These are phyloP conservation scores for Carex myosuroides DNA, from an alignment of 176 grass and related monocot genomes.

Conservation along the genomic window DNA sequence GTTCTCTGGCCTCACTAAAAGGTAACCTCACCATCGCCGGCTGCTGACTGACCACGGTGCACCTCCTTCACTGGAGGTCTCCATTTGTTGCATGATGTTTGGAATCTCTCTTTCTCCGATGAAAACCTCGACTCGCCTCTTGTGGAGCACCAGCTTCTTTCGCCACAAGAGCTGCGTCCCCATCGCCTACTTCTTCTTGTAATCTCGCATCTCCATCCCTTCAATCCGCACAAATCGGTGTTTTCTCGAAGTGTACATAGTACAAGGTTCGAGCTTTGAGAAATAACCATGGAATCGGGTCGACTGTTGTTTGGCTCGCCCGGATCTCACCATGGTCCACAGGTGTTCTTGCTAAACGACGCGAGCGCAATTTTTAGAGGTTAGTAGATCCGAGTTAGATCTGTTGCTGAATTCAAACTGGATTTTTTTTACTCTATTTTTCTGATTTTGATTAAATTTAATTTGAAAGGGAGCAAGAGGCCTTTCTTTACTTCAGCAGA, in stretches of 20 bases:
- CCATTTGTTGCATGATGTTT: slow-evolving; percentile 44
- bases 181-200: slow-evolving; percentile 78
- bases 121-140: slow-evolving; percentile 76
- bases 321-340: slow-evolving; percentile 38
- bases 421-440: neutral
- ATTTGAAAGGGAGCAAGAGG: slow-evolving; percentile 63
- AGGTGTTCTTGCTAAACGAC: slow-evolving; percentile 65
- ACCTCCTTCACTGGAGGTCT: slow-evolving; percentile 52
- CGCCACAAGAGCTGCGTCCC: slow-evolving; percentile 79
- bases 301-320: slow-evolving; percentile 73
- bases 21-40: neutral
- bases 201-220: slow-evolving; percentile 15
- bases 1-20: slow-evolving; percentile 24
- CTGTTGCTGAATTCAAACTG: slow-evolving; percentile 15
- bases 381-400: slow-evolving; percentile 32
- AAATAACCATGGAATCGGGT: slow-evolving; percentile 53
- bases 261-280: slow-evolving; percentile 26
- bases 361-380: slow-evolving; percentile 30
- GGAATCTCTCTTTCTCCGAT: slow-evolving; percentile 73
- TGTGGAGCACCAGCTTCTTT: slow-evolving; percentile 99
- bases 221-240: neutral
- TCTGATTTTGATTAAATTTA: slow-evolving; percentile 30
- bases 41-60: slow-evolving; percentile 26
- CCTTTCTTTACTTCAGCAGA: slow-evolving; percentile 93
- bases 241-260: slow-evolving; percentile 7